Evolutionary conservation across 2,329 filamentous ascomycete species (phyloP).

Genomic region (Chrysosporium queenslandicum): DNA sequence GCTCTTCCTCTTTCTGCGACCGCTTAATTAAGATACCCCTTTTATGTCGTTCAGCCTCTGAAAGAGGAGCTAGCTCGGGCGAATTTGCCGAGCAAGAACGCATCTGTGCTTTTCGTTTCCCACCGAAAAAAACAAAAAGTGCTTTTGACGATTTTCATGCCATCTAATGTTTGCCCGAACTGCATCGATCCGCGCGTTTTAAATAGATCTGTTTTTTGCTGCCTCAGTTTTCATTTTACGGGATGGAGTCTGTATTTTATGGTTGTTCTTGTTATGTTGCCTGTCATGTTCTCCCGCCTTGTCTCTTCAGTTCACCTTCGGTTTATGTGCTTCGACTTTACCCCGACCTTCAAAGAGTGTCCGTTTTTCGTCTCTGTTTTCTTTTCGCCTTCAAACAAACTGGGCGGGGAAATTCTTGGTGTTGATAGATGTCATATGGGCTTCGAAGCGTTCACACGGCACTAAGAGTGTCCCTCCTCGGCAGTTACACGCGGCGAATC

Average conservation of each 20-base stretch:
- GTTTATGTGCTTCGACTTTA: conserved; percentile 12
- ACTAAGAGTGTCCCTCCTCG: not conserved
- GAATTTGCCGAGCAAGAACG: conserved; percentile 32
- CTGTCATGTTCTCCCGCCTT: conserved; percentile 16
- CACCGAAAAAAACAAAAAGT: conserved; percentile 17
- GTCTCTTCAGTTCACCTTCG: conserved; percentile 15
- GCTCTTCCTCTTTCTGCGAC: conserved; percentile 22
- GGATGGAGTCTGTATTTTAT: conserved; percentile 35
- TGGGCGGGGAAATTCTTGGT: conserved; percentile 9
- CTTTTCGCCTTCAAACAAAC: not conserved
- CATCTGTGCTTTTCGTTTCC: conserved; percentile 27
- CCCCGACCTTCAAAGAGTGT: not conserved
- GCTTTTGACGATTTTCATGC: conserved; percentile 28
- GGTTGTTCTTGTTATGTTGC: conserved; percentile 13
- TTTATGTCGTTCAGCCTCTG: conserved; percentile 34
- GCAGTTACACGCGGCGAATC: conserved; percentile 5
- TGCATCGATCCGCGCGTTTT: conserved; percentile 32
- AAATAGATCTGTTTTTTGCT: conserved; percentile 26
- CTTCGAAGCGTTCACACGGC: conserved; percentile 6
- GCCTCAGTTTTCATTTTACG: conserved; percentile 19
- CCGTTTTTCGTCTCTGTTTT: conserved; percentile 4
- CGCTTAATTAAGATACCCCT: conserved; percentile 42
- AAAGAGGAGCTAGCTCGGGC: conserved; percentile 31
- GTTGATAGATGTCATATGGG: conserved; percentile 5
- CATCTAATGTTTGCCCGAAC: conserved; percentile 32